phyloP scores from a whole-genome alignment of 2,329 filamentous ascomycete genomes.

The Alternaria sp. region DNA sequence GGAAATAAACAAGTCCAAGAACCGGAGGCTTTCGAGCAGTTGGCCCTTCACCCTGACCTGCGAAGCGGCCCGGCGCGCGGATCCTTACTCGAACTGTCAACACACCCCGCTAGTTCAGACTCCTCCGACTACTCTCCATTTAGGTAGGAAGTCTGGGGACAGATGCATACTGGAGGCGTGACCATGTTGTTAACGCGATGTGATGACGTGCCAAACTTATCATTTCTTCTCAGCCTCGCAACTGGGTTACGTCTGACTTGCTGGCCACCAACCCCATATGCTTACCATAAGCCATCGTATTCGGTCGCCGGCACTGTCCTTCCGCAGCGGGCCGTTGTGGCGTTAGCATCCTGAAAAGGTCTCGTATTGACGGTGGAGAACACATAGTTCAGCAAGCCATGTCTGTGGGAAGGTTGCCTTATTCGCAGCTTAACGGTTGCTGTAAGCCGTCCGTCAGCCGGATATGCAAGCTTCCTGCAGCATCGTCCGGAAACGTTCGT shows the following conservation, averaged over 20 bases:
- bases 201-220: not conserved
- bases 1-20: not conserved
- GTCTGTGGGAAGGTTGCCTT: not conserved
- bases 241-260: not conserved
- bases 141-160: not conserved
- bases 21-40: not conserved
- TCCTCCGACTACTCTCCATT: not conserved
- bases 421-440: not conserved
- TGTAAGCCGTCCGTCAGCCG: not conserved
- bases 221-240: not conserved
- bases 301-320: not conserved
- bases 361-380: not conserved
- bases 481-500: not conserved
- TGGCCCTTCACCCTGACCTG: not conserved
- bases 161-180: not conserved
- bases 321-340: not conserved
- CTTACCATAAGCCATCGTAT: not conserved
- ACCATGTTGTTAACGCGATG: not conserved
- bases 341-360: not conserved
- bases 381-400: not conserved
- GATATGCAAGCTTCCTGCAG: not conserved
- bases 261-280: not conserved
- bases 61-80: not conserved
- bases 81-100: not conserved
- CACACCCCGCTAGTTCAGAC: not conserved